Conservation (phyloP, 495 filamentous ascomycete genomes). For the Xylaria curta region DNA sequence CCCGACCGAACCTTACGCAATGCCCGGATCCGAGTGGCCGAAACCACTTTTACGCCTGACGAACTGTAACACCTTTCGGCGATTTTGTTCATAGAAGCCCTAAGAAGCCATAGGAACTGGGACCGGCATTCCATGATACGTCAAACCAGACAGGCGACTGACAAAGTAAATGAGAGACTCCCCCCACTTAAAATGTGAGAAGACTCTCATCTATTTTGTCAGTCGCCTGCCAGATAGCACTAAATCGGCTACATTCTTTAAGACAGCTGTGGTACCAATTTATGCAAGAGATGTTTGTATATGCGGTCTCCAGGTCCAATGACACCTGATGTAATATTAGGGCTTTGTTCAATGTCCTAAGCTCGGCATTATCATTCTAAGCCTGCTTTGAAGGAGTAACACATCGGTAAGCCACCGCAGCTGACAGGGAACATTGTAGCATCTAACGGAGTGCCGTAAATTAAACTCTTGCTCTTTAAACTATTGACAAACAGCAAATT, state of each 20-base stretch:
- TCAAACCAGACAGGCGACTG: too few relatives aligned
- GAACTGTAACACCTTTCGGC: not conserved
- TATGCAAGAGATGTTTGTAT: too few relatives aligned
- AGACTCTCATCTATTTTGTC: too few relatives aligned
- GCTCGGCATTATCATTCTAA: too few relatives aligned
- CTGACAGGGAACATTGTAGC: not conserved
- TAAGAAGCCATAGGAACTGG: not conserved
- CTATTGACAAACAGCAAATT: not conserved
- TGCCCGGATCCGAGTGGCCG: not conserved
- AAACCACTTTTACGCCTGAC: not conserved
- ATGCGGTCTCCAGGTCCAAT: too few relatives aligned
- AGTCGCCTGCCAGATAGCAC: too few relatives aligned
- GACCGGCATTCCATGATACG: too few relatives aligned
- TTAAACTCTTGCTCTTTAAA: not conserved
- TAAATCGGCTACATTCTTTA: too few relatives aligned
- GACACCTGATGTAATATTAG: too few relatives aligned
- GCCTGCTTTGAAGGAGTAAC: not conserved
- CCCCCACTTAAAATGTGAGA: too few relatives aligned
- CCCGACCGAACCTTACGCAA: not conserved
- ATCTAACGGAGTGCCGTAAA: not conserved
- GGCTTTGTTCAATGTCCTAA: too few relatives aligned
- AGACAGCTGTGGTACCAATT: not conserved
- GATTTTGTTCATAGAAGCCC: not conserved
- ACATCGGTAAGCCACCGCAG: not conserved
- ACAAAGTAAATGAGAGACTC: too few relatives aligned